phyloP scores from a whole-genome alignment of 2,329 filamentous ascomycete species.

The Pyrenochaeta sp. region DNA sequence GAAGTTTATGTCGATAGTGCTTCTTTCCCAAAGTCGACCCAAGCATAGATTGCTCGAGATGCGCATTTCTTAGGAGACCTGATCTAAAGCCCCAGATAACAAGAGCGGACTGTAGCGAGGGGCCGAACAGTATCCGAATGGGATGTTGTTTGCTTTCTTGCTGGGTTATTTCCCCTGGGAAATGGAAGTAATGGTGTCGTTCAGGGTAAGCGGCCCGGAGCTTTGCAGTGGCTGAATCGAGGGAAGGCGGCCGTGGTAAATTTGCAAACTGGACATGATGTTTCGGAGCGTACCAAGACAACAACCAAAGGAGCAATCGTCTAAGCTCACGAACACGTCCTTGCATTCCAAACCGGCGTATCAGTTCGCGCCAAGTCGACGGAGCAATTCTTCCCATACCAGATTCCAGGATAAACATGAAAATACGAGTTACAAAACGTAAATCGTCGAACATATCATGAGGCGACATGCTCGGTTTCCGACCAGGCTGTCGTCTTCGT shows the following conservation, averaged over 20 bases:
- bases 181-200: slow-evolving; percentile 24
- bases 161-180: slow-evolving; percentile 15
- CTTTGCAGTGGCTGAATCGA: slow-evolving; percentile 25
- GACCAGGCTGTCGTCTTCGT: slow-evolving; percentile 47
- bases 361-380: slow-evolving; percentile 63
- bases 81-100: slow-evolving; percentile 46
- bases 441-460: slow-evolving; percentile 45
- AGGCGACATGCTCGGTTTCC: slow-evolving; percentile 33
- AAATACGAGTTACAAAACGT: slow-evolving; percentile 56
- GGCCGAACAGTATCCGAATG: slow-evolving; percentile 34
- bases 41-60: slow-evolving; percentile 34
- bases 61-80: slow-evolving; percentile 32
- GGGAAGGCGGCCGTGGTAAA: slow-evolving; percentile 31
- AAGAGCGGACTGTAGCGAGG: slow-evolving; percentile 35
- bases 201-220: slow-evolving; percentile 22
- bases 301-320: slow-evolving; percentile 61
- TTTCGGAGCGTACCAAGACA: slow-evolving; percentile 47
- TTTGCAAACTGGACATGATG: slow-evolving; percentile 19
- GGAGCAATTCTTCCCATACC: slow-evolving; percentile 52
- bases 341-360: slow-evolving; percentile 67
- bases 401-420: slow-evolving; percentile 56
- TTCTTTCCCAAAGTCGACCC: slow-evolving; percentile 22
- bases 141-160: slow-evolving; percentile 25
- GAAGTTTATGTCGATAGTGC: slow-evolving; percentile 32
- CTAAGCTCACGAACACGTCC: slow-evolving; percentile 60